Conservation (phyloP, 139 green algal genomes). For the Chlorella sorokiniana region DNA sequence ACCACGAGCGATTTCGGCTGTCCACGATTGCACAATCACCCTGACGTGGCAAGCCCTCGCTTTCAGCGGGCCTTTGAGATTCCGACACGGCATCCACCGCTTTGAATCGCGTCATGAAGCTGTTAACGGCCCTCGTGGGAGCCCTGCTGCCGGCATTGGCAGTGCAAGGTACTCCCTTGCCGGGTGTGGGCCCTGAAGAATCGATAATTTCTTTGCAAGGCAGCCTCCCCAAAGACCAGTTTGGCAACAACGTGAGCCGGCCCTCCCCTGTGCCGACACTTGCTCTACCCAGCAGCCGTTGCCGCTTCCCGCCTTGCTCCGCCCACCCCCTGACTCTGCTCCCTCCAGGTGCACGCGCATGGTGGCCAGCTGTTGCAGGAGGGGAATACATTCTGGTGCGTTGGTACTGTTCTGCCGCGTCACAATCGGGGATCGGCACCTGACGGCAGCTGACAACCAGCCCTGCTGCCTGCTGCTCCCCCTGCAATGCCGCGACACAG, state of each 20-base stretch:
- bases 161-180: no score
- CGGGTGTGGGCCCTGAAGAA: neutral
- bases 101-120: no score
- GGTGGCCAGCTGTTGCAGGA: neutral
- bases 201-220: neutral
- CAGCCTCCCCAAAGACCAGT: neutral
- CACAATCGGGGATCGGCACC: neutral
- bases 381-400: neutral
- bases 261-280: neutral
- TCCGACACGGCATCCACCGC: no score
- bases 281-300: neutral
- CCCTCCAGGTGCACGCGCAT: constrained; percentile 2
- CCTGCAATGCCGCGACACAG: neutral
- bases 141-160: neutral
- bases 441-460: neutral
- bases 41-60: no score
- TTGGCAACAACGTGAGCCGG: neutral
- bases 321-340: neutral
- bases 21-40: no score
- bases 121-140: no score
- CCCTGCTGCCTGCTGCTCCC: neutral
- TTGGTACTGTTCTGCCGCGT: no score
- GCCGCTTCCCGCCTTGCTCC: neutral
- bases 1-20: no score
- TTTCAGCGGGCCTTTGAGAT: no score